phyloP scores from a whole-genome alignment of 2,329 filamentous ascomycete species.

The Anisogramma anomala region DNA sequence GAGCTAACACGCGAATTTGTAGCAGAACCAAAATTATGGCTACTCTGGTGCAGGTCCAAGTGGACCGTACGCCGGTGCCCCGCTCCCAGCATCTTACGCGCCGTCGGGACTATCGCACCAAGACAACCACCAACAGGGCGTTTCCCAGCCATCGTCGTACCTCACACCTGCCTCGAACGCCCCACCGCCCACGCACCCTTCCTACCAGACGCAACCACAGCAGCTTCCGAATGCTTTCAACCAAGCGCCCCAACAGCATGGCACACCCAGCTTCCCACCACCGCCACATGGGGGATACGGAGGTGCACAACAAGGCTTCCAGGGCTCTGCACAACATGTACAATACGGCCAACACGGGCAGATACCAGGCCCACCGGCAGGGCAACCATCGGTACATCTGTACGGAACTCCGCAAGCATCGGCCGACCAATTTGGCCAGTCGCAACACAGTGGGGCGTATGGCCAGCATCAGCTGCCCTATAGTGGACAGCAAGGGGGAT shows the following conservation, averaged over 20 bases:
- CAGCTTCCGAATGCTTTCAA: slow-evolving; percentile 14
- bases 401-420: slow-evolving; percentile 6
- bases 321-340: slow-evolving; percentile 3
- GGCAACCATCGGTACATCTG: slow-evolving; percentile 17
- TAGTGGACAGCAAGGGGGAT: slow-evolving; percentile 16
- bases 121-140: slow-evolving; percentile 16
- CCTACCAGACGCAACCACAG: slow-evolving; percentile 9
- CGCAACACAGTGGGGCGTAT: slow-evolving; percentile 12
- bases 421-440: slow-evolving; percentile 15
- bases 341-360: slow-evolving; percentile 18
- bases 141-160: slow-evolving; percentile 11
- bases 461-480: slow-evolving; percentile 9
- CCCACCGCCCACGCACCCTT: slow-evolving; percentile 18
- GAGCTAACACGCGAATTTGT: background rate
- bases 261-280: slow-evolving; percentile 12
- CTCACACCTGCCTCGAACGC: slow-evolving; percentile 16
- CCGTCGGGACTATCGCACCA: slow-evolving; percentile 18
- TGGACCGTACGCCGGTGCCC: slow-evolving; percentile 49
- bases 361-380: slow-evolving; percentile 14
- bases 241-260: slow-evolving; percentile 19
- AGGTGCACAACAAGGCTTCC: slow-evolving; percentile 11
- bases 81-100: slow-evolving; percentile 52
- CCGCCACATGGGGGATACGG: slow-evolving; percentile 9
- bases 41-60: slow-evolving; percentile 46
- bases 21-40: slow-evolving; percentile 42